Evolutionary conservation across 2,329 filamentous ascomycete species (phyloP).

Genomic region (Elsinoe australis): DNA sequence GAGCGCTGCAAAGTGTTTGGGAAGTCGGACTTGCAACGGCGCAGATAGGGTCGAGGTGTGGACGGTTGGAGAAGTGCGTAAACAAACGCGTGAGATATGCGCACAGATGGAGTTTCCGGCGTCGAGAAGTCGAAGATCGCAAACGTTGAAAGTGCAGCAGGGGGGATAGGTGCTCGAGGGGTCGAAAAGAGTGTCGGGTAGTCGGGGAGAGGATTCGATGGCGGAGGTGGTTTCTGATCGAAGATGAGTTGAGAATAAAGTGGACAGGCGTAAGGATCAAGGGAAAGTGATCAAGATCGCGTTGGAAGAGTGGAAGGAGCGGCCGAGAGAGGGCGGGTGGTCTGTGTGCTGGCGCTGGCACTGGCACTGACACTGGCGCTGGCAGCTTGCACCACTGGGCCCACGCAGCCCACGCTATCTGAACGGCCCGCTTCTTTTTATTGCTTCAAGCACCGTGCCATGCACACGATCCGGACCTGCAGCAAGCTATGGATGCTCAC

Average conservation of each 20-base stretch:
- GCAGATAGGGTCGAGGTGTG: not conserved
- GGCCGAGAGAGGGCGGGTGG: not conserved
- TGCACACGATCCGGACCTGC: not conserved
- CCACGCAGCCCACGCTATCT: too few species aligned
- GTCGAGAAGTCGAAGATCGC: conserved; percentile 10
- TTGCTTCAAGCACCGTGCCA: not conserved
- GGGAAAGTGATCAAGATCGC: conserved; percentile 13
- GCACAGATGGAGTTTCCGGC: conserved; percentile 14
- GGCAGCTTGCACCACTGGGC: too few species aligned
- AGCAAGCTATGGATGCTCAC: not conserved
- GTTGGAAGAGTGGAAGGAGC: too few species aligned
- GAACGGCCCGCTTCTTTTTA: not conserved
- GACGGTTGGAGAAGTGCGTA: conserved; percentile 8
- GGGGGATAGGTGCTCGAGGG: not conserved
- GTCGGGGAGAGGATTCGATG: not conserved
- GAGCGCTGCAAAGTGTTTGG: not conserved
- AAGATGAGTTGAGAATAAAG: conserved; percentile 3
- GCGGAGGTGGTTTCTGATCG: not conserved
- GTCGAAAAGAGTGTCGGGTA: conserved; percentile 2
- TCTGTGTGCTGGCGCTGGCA: not conserved
- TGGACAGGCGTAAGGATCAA: not conserved
- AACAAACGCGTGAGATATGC: conserved; percentile 14
- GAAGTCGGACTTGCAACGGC: not conserved
- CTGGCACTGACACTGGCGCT: not conserved
- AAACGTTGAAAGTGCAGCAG: not conserved